These are phyloP conservation scores for Bolboschoenus planiculmis DNA, from an alignment of 176 grass and related monocot genomes.

Conservation along the genomic window DNA sequence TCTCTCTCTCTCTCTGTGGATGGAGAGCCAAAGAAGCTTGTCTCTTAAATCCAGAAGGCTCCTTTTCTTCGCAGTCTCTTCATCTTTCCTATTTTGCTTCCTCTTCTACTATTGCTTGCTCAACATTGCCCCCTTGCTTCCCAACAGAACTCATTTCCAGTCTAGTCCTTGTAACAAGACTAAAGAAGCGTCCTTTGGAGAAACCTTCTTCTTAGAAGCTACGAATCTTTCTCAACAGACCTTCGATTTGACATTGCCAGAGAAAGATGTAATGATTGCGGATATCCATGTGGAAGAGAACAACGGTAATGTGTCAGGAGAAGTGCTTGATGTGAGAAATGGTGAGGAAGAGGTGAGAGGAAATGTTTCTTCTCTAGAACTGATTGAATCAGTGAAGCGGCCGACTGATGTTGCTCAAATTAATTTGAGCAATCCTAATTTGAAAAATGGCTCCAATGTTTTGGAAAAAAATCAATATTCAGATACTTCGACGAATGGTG, in stretches of 20 bases:
- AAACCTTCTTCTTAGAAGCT: neutral
- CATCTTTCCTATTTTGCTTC: conserved; percentile 60
- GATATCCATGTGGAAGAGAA: neutral
- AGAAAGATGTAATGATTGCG: conserved; percentile 1
- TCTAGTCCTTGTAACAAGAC: neutral
- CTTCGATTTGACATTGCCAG: conserved; percentile 6
- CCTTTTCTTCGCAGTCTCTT: conserved; percentile 45
- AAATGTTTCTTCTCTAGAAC: conserved; percentile 18
- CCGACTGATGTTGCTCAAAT: neutral
- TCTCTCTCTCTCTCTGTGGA: conserved; percentile 6
- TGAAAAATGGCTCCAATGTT: neutral
- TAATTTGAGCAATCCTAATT: neutral
- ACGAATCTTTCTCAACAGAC: conserved; percentile 16
- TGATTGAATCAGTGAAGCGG: conserved; percentile 4
- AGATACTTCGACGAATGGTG: neutral
- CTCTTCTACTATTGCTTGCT: conserved; percentile 53
- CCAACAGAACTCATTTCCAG: conserved; percentile 1
- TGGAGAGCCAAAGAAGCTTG: conserved; percentile 50
- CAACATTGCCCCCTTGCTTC: conserved; percentile 32
- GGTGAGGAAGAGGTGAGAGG: neutral
- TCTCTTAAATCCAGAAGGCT: conserved; percentile 40
- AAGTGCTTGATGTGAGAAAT: conserved; percentile 13
- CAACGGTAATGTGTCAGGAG: conserved; percentile 16
- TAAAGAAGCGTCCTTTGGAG: conserved; percentile 22
- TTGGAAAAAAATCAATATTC: neutral